These are phyloP conservation scores for Cucumis melo DNA, from an alignment of 306 rosid species.

Conservation along the genomic window DNA sequence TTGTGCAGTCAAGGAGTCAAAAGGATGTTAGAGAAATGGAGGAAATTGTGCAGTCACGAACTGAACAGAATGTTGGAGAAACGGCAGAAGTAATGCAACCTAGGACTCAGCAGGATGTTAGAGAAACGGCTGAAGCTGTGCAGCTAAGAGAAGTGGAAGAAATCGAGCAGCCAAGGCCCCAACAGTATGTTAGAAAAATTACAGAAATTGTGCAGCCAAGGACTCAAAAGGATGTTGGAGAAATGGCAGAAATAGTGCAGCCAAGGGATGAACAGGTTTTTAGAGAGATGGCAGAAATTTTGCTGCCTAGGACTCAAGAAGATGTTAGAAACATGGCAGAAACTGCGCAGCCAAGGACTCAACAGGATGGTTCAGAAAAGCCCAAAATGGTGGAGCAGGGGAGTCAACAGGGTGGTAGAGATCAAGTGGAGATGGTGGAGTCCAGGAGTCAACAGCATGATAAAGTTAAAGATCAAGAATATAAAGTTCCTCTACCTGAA, in stretches of 20 bases:
- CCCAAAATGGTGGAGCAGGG: not conserved
- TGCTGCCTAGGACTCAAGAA: not conserved
- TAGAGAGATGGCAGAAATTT: not conserved
- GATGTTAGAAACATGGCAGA: not conserved
- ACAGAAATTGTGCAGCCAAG: not conserved
- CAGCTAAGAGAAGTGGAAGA: too few species aligned
- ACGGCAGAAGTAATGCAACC: not conserved
- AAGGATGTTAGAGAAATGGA: not conserved
- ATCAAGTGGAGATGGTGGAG: conserved; percentile 29
- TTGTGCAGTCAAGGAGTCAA: not conserved
- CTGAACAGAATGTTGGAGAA: not conserved
- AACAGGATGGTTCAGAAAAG: not conserved
- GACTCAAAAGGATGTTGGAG: not conserved
- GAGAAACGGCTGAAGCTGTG: not conserved
- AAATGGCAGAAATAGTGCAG: not conserved
- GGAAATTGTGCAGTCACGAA: not conserved
- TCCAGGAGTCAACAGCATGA: conserved; percentile 25
- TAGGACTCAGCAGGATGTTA: not conserved
- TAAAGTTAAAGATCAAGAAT: conserved; percentile 19
- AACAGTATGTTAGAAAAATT: not conserved
- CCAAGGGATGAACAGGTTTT: not conserved
- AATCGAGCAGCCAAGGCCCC: not conserved
- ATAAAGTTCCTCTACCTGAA: conserved; percentile 21
- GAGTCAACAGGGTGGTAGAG: not conserved
- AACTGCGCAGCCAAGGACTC: conserved; percentile 35